Conservation (phyloP, 345 rosid species). For the Pistacia vera region DNA sequence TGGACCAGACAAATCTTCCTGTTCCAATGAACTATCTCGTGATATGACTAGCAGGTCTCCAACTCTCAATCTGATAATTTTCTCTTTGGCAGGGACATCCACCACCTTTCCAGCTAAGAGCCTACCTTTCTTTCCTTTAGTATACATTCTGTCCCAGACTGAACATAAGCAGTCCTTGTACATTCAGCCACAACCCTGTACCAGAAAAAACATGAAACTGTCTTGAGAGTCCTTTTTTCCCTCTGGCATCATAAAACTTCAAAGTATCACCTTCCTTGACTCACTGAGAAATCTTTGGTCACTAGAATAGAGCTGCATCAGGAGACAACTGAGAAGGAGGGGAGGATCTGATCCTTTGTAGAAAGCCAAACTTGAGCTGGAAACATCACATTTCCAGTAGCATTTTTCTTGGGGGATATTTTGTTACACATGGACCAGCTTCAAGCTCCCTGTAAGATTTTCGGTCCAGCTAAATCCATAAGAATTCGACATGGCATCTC, state of each 20-base stretch:
- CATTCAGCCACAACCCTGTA: slow-evolving; percentile 61
- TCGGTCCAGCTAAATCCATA: slow-evolving; percentile 84
- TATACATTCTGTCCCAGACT: too few relatives aligned
- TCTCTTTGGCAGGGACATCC: slow-evolving; percentile 54
- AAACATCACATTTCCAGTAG: slow-evolving; percentile 46
- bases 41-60: slow-evolving; percentile 65
- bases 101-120: slow-evolving; percentile 46
- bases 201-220: slow-evolving; percentile 53
- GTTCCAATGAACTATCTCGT: slow-evolving; percentile 34
- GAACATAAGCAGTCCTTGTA: slow-evolving; percentile 49
- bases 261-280: slow-evolving; percentile 52
- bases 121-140: too few relatives aligned
- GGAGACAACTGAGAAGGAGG: slow-evolving; percentile 57
- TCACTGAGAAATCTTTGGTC: slow-evolving; percentile 40
- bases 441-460: slow-evolving; percentile 56
- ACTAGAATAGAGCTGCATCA: slow-evolving; percentile 48
- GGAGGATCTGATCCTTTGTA: slow-evolving; percentile 49
- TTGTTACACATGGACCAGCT: slow-evolving; percentile 66
- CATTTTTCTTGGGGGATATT: slow-evolving; percentile 58
- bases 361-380: slow-evolving; percentile 67
- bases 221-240: slow-evolving; percentile 48
- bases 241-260: slow-evolving; percentile 57
- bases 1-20: slow-evolving; percentile 26
- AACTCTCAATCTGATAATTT: slow-evolving; percentile 51
- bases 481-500: slow-evolving; percentile 67